Evolutionary conservation across 2,329 filamentous ascomycete genomes (phyloP), one percentile per base, ranked within the genome.

Genomic region (Colletotrichum coccodes): DNA sequence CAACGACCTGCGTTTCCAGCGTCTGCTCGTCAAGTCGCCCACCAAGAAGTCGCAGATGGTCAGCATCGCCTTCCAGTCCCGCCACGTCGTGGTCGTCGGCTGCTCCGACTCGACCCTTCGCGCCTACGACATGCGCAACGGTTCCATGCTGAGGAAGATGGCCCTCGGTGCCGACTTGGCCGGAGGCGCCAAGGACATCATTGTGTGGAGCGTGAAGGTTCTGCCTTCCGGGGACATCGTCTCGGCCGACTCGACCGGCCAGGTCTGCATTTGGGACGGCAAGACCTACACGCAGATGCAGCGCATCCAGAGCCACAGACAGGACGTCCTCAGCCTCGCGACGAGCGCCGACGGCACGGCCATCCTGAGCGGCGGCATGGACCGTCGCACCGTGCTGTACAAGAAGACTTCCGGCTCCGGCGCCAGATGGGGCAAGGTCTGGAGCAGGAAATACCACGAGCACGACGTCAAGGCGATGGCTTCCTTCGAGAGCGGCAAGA

Each of bases 51-150:
- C 94, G 38, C 91, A 95, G 75, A 95, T 97, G 77, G 90, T 98
- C 75, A 97, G 94, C 82, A 90, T 99, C 71, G 89, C 92, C 28
- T 99, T 97, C 81, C 94, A 98, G 80, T 92, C 93, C 72, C 90
- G 92, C 65, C 89, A 95, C 75, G 90, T 91, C 38, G 90, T 95
- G 67, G 89, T 98, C 47, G 94, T 95, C 40, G 96, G 96, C 26
- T 98, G 96, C 79, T 95, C 94, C n/a, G 95, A 99, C 82, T 95
- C 94, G 80, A 94, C 90, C n/a, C 96, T 99, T 72, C 92, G 95
- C 71, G 89, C 96, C 60, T 97, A 95, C 80, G 94, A 98, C 78
- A 91, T 94, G 73, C 87, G 92, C 58, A 95, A 89, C 76, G 93
- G 94, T 16, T 87, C 90, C 60, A 86, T 93, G 69, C 78, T 97